A percentile compares a stretch with the other conserved stretches of the same genome.
Evolutionary conservation across 192 early-diverging fungal genomes (phyloP).

Genomic region (Podila minutissima): DNA sequence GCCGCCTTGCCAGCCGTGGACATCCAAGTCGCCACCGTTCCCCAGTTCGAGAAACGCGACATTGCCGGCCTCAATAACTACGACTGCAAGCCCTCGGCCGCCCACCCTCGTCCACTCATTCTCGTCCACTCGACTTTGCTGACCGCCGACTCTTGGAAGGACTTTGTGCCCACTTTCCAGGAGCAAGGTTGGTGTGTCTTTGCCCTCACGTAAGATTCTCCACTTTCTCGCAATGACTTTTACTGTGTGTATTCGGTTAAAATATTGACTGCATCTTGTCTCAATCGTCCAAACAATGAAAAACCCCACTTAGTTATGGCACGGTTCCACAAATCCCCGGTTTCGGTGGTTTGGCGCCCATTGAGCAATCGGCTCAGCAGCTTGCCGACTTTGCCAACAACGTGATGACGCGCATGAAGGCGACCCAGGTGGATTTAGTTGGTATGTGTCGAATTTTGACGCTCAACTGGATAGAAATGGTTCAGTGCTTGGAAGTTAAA

Average conservation of each 20-base stretch:
- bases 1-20: too few relatives aligned
- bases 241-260: not conserved
- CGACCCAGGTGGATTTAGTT: constrained; percentile 31
- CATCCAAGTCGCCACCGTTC: too few relatives aligned
- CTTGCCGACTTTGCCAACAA: constrained; percentile 19
- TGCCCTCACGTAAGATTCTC: constrained; percentile 6
- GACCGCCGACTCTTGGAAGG: constrained; percentile 27
- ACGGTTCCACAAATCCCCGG: constrained; percentile 11
- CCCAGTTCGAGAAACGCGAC: constrained; percentile 9
- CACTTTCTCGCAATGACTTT: not conserved
- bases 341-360: constrained; percentile 17
- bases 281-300: too few relatives aligned
- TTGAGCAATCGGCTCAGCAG: constrained; percentile 34
- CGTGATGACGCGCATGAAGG: constrained; percentile 15
- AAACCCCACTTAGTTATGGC: not conserved
- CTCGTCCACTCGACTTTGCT: constrained; percentile 33
- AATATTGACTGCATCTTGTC: too few relatives aligned
- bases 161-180: constrained; percentile 12
- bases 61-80: constrained; percentile 28
- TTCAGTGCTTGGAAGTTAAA: too few relatives aligned
- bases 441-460: not conserved
- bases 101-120: constrained; percentile 32
- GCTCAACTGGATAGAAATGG: too few relatives aligned
- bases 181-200: constrained; percentile 40
- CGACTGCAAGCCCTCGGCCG: constrained; percentile 24